Evolutionary conservation across 495 filamentous ascomycete genomes (phyloP).

Genomic region (Filosporella fistucella): DNA sequence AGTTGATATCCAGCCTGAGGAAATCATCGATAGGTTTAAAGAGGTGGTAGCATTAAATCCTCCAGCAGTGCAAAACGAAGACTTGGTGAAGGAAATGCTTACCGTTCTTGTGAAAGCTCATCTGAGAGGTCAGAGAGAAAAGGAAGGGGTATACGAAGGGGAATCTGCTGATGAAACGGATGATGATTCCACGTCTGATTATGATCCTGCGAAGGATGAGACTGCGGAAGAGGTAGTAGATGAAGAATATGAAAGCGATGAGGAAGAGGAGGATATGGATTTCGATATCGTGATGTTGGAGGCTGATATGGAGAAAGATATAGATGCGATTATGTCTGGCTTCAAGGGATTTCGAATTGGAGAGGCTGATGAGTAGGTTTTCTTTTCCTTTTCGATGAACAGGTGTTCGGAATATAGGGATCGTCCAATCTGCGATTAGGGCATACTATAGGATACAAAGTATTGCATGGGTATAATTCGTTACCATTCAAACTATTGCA

Average conservation of each 20-base stretch:
- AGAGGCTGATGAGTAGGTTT: too few relatives aligned
- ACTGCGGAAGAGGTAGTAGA: not conserved
- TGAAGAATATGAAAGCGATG: conserved; percentile 7
- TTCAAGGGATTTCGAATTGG: too few relatives aligned
- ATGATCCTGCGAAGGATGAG: not conserved
- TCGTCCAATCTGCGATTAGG: too few relatives aligned
- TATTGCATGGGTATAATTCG: too few relatives aligned
- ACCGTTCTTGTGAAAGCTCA: not conserved
- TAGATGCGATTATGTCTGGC: not conserved
- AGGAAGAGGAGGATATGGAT: conserved; percentile 5
- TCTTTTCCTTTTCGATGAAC: too few relatives aligned
- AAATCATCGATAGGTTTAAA: conserved; percentile 4
- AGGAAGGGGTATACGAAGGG: not conserved
- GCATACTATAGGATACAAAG: too few relatives aligned
- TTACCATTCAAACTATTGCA: too few relatives aligned
- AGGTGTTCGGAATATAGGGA: too few relatives aligned
- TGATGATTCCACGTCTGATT: conserved; percentile 5
- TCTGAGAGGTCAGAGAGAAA: not conserved
- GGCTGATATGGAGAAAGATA: not conserved
- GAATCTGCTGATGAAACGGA: not conserved
- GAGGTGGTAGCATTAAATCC: conserved; percentile 1
- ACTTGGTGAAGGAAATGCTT: not conserved
- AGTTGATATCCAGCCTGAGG: not conserved
- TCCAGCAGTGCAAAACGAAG: not conserved
- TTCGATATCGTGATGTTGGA: conserved; percentile 1